Evolutionary conservation across 1,284 basidiomycete genomes (phyloP).

Genomic region (Ganoderma resinaceum): DNA sequence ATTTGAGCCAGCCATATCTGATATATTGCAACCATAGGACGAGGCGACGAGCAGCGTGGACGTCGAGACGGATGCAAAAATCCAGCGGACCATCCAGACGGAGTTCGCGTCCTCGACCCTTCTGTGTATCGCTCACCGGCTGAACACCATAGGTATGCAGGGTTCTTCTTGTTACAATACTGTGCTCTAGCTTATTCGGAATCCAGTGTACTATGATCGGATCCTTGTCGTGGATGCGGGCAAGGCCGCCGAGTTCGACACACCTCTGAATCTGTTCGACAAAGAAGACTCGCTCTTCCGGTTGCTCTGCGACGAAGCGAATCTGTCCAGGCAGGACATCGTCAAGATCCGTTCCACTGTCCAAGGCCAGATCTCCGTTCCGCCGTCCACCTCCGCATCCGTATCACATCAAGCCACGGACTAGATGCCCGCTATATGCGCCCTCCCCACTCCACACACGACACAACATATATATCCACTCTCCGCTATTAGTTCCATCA

Average conservation of each 20-base stretch:
- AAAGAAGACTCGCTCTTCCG: slow-evolving; percentile 75
- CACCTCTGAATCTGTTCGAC: slow-evolving; percentile 79
- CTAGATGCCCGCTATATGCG: not conserved
- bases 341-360: slow-evolving; percentile 47
- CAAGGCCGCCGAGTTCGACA: slow-evolving; percentile 77
- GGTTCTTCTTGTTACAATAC: not conserved
- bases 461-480: not conserved
- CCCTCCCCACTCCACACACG: not conserved
- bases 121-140: slow-evolving; percentile 78
- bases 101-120: slow-evolving; percentile 71
- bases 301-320: slow-evolving; percentile 78
- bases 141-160: slow-evolving; percentile 73
- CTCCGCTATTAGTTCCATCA: not conserved
- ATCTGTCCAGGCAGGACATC: slow-evolving; percentile 64
- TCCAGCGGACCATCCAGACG: slow-evolving; percentile 77
- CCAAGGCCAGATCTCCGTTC: slow-evolving; percentile 11
- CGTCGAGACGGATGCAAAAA: slow-evolving; percentile 80
- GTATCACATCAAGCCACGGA: not conserved
- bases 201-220: slow-evolving; percentile 73
- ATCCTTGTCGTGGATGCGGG: slow-evolving; percentile 82
- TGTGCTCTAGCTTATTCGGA: not conserved
- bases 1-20: not conserved
- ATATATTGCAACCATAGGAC: slow-evolving; percentile 47
- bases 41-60: slow-evolving; percentile 89
- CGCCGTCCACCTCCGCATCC: slow-evolving; percentile 18